Evolutionary conservation across 495 filamentous ascomycete species (phyloP).

Genomic region (Delitschia confertaspora): DNA sequence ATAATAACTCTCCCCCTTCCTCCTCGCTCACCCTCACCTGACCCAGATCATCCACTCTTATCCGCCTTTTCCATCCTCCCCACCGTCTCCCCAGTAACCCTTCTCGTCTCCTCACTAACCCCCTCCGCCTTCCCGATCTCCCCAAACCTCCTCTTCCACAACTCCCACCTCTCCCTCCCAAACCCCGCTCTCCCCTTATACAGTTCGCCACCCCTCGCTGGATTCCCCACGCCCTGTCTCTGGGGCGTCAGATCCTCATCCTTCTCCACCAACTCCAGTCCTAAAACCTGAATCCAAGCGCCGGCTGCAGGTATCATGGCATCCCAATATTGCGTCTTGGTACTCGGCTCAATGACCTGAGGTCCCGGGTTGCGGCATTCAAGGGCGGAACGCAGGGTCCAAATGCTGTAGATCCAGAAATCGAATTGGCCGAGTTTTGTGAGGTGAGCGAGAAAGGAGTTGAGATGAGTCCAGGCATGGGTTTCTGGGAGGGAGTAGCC

Average conservation of each 20-base stretch:
- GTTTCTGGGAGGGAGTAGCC: conserved; percentile 13
- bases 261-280: conserved; percentile 12
- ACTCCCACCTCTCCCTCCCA: conserved; percentile 18
- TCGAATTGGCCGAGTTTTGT: conserved; percentile 6
- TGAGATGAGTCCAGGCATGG: conserved; percentile 19
- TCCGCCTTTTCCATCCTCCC: conserved; percentile 11
- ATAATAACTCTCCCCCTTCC: too few relatives aligned
- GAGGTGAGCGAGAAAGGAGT: conserved; percentile 17
- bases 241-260: conserved; percentile 16
- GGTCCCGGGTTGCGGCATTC: conserved; percentile 6
- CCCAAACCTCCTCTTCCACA: conserved; percentile 20
- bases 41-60: too few relatives aligned
- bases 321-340: conserved; percentile 6
- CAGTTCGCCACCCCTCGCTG: conserved; percentile 6
- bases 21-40: too few relatives aligned
- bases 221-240: conserved; percentile 7
- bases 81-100: conserved; percentile 8
- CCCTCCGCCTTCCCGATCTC: conserved; percentile 6
- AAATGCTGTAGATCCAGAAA: conserved; percentile 10
- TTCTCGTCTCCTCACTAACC: conserved; percentile 11
- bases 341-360: conserved; percentile 1
- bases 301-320: conserved; percentile 14
- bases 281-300: conserved; percentile 15
- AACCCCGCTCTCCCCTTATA: conserved; percentile 14
- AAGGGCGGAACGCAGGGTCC: conserved; percentile 10